phyloP scores from a whole-genome alignment of 139 green algal species.

The Yamagishiella unicocca region DNA sequence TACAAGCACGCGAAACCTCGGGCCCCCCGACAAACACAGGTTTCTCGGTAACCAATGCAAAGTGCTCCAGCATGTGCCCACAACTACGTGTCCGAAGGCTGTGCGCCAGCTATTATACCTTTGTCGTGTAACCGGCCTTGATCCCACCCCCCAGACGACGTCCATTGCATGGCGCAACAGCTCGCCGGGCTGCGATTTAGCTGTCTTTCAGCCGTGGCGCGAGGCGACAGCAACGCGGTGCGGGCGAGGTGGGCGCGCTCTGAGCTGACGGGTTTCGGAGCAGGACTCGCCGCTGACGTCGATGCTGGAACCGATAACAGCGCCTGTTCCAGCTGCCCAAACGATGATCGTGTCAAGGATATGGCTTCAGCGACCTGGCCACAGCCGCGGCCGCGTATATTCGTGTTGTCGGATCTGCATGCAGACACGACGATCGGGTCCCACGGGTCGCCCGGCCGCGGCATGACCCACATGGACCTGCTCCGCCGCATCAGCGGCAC shows the following conservation, averaged over 20 bases:
- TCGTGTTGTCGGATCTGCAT: slow-evolving; percentile 43
- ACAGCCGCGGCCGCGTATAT: background rate
- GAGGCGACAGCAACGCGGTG: slow-evolving; percentile 7
- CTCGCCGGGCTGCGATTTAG: background rate
- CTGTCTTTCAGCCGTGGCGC: background rate
- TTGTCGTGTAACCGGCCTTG: too few relatives aligned
- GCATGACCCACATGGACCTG: slow-evolving; percentile 18
- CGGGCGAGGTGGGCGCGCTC: background rate
- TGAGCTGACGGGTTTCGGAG: background rate
- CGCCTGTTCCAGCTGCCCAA: too few relatives aligned
- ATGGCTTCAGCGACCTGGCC: background rate
- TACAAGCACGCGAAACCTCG: too few relatives aligned
- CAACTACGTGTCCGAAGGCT: too few relatives aligned
- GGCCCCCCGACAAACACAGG: too few relatives aligned
- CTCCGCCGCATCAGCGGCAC: slow-evolving; percentile 8
- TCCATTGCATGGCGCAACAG: background rate
- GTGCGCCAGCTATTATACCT: too few relatives aligned
- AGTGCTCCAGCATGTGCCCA: too few relatives aligned
- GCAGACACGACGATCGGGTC: background rate
- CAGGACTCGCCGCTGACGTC: too few relatives aligned
- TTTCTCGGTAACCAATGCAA: too few relatives aligned
- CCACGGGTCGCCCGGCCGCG: background rate
- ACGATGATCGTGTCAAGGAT: too few relatives aligned
- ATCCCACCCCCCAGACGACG: too few relatives aligned
- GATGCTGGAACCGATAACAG: too few relatives aligned